Conservation (phyloP, 2,329 filamentous ascomycete genomes). For the Sphaerulina vaccinii region DNA sequence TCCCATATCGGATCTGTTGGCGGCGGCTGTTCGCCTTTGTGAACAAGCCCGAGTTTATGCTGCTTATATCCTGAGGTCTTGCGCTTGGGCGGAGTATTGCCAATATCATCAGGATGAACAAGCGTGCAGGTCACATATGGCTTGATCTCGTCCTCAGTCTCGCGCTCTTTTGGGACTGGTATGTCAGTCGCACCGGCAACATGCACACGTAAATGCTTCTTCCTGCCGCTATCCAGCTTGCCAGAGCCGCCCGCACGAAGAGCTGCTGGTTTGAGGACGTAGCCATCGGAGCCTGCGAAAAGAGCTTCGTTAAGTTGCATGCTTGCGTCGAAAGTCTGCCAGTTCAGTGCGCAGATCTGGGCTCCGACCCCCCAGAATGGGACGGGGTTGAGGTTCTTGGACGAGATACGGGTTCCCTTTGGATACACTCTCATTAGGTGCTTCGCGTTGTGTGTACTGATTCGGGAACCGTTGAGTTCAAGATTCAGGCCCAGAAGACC, state of each 20-base stretch:
- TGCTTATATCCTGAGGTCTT: conserved; percentile 63
- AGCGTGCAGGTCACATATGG: conserved; percentile 67
- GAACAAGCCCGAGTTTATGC: conserved; percentile 58
- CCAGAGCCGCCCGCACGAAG: conserved; percentile 58
- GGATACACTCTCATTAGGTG: conserved; percentile 71
- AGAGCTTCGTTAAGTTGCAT: conserved; percentile 69
- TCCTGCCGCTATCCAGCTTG: conserved; percentile 47
- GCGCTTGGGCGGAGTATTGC: conserved; percentile 55
- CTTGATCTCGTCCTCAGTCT: conserved; percentile 53
- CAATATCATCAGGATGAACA: conserved; percentile 56
- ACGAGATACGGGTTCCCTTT: conserved; percentile 67
- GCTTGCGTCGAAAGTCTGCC: conserved; percentile 65
- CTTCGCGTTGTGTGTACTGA: conserved; percentile 60
- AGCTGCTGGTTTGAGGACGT: conserved; percentile 62
- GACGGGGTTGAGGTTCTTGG: conserved; percentile 61
- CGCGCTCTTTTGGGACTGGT: conserved; percentile 53
- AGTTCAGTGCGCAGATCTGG: conserved; percentile 69
- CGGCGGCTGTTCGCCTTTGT: conserved; percentile 59
- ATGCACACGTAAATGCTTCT: conserved; percentile 56
- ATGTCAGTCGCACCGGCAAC: conserved; percentile 64
- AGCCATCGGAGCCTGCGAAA: conserved; percentile 64
- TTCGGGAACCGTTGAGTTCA: conserved; percentile 43
- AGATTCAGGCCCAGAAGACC: conserved; percentile 55
- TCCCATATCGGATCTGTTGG: conserved; percentile 65
- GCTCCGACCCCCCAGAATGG: conserved; percentile 67